These are phyloP conservation scores for Huntiella moniliformis DNA, from an alignment of 2,329 filamentous ascomycete genomes.

Conservation along the genomic window DNA sequence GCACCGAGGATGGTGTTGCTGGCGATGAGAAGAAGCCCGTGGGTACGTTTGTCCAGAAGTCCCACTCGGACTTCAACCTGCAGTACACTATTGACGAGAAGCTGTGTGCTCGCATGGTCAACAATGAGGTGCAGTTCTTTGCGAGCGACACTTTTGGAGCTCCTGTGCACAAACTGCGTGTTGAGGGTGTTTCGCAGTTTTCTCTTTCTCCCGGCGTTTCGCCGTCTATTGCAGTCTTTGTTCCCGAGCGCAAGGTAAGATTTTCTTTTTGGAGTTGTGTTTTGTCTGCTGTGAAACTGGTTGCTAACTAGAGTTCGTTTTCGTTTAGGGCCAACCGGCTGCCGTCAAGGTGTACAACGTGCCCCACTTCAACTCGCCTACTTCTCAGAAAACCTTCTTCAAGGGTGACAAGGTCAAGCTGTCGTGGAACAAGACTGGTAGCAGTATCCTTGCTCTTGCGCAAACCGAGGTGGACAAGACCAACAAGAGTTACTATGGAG, in stretches of 20 bases:
- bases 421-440: conserved; percentile 91
- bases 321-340: conserved; percentile 63
- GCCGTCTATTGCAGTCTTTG: conserved; percentile 83
- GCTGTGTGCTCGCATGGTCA: conserved; percentile 82
- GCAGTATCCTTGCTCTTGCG: conserved; percentile 79
- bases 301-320: background rate
- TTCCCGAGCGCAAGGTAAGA: conserved; percentile 80
- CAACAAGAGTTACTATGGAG: conserved; percentile 98
- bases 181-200: conserved; percentile 81
- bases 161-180: conserved; percentile 88
- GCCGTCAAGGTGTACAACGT: conserved; percentile 89
- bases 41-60: conserved; percentile 87
- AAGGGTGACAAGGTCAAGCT: conserved; percentile 98
- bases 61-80: conserved; percentile 87
- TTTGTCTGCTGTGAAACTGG: conserved; percentile 12
- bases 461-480: conserved; percentile 97
- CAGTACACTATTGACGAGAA: conserved; percentile 90
- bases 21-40: conserved; percentile 52
- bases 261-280: background rate
- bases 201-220: conserved; percentile 76
- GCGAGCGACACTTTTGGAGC: conserved; percentile 67
- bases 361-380: conserved; percentile 60
- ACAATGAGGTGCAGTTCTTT: conserved; percentile 96
- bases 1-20: conserved; percentile 49
- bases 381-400: conserved; percentile 97